Conservation (phyloP, 2,329 filamentous ascomycete species). For the Sclerotinia spermophila region DNA sequence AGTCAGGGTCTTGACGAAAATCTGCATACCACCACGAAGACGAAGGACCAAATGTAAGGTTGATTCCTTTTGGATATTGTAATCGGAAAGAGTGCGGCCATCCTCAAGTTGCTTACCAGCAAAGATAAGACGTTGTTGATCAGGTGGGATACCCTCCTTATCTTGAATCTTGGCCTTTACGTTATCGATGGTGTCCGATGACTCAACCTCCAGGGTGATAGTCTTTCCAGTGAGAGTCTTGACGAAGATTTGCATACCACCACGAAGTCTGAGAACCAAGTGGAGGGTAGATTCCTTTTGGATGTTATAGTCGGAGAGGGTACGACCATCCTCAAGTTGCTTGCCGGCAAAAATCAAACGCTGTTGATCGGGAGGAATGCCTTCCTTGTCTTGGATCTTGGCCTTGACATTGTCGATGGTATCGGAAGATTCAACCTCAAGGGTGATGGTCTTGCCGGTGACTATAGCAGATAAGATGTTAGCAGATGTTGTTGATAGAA, state of each 20-base stretch:
- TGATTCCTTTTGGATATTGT: slow-evolving; percentile 82
- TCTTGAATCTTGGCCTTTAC: slow-evolving; percentile 71
- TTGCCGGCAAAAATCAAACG: slow-evolving; percentile 92
- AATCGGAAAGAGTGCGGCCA: slow-evolving; percentile 76
- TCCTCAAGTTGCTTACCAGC: slow-evolving; percentile 71
- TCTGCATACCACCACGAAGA: slow-evolving; percentile 72
- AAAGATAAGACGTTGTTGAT: slow-evolving; percentile 68
- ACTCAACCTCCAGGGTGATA: slow-evolving; percentile 65
- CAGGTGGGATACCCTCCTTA: slow-evolving; percentile 68
- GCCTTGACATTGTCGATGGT: slow-evolving; percentile 98
- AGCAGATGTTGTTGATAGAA: slow-evolving; percentile 52
- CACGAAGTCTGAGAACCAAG: slow-evolving; percentile 74
- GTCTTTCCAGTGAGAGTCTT: slow-evolving; percentile 70
- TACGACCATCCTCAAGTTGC: slow-evolving; percentile 89
- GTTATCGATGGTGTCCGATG: slow-evolving; percentile 66
- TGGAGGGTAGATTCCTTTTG: slow-evolving; percentile 86
- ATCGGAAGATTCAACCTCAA: slow-evolving; percentile 99
- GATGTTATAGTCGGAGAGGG: slow-evolving; percentile 92
- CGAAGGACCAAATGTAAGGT: slow-evolving; percentile 69
- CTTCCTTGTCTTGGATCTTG: slow-evolving; percentile 92
- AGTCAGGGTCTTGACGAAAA: slow-evolving; percentile 68
- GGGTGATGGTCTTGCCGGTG: slow-evolving; percentile 95
- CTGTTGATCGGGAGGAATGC: slow-evolving; percentile 92
- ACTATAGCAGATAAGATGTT: slow-evolving; percentile 62
- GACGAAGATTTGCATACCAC: slow-evolving; percentile 75